A percentile compares a stretch with the other conserved stretches of the same genome.
Evolutionary conservation across 2,329 filamentous ascomycete genomes (phyloP).

Genomic region (Daldinia eschscholtzii): DNA sequence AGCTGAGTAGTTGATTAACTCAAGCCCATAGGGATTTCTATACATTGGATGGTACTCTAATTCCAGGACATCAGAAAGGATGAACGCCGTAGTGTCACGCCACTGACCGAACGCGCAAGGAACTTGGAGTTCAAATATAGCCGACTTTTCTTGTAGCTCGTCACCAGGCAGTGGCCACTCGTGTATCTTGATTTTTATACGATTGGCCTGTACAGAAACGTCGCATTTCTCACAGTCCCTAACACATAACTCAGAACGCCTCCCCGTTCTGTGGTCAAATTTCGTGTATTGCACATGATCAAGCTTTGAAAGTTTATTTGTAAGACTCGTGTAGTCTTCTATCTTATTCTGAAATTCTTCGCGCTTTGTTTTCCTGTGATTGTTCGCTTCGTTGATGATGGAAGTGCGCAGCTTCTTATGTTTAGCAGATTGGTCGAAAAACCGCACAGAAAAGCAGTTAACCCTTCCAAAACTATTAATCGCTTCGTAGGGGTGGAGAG

Average conservation of each 20-base stretch:
- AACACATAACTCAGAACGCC: not conserved
- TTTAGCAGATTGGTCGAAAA: constrained; percentile 58
- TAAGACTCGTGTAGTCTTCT: constrained; percentile 50
- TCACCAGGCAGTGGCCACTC: constrained; percentile 68
- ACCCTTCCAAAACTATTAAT: constrained; percentile 55
- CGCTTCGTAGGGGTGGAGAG: constrained; percentile 48
- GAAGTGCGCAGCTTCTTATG: constrained; percentile 54
- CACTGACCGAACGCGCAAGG: constrained; percentile 60
- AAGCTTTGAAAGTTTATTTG: constrained; percentile 17
- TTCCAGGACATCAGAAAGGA: constrained; percentile 58
- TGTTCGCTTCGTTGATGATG: constrained; percentile 58
- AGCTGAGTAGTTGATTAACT: not conserved
- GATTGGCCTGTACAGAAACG: constrained; percentile 49
- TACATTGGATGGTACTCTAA: constrained; percentile 27
- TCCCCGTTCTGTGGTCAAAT: not conserved
- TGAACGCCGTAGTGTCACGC: constrained; percentile 61
- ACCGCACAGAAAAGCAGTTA: constrained; percentile 61
- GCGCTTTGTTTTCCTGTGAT: constrained; percentile 49
- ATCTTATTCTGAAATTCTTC: constrained; percentile 52
- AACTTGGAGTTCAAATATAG: constrained; percentile 65
- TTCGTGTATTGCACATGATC: constrained; percentile 21
- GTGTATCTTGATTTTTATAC: constrained; percentile 60
- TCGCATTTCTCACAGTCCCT: constrained; percentile 56
- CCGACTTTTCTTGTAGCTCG: constrained; percentile 54
- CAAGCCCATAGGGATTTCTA: constrained; percentile 50